Evolutionary conservation across 2,329 filamentous ascomycete species (phyloP).

Genomic region (Alternaria gaisen): DNA sequence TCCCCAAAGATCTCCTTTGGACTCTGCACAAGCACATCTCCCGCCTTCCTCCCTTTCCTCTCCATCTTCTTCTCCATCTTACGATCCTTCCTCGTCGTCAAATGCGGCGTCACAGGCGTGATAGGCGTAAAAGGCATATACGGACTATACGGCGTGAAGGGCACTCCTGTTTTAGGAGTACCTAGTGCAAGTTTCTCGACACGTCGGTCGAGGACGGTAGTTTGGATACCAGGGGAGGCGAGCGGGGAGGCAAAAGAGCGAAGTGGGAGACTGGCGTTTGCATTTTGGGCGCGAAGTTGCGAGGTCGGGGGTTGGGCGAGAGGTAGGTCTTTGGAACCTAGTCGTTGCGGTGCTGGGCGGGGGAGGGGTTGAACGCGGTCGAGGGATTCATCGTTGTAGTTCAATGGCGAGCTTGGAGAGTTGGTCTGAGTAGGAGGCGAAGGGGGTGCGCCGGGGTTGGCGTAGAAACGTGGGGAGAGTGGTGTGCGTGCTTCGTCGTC

Average conservation of each 20-base stretch:
- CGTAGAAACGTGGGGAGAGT: constrained; percentile 64
- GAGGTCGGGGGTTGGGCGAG: constrained; percentile 1
- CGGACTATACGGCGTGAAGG: constrained; percentile 77
- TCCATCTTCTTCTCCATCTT: constrained; percentile 72
- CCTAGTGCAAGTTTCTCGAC: constrained; percentile 40
- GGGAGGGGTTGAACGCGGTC: constrained; percentile 50
- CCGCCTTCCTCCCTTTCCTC: constrained; percentile 59
- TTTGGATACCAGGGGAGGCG: constrained; percentile 50
- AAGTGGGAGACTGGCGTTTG: constrained; percentile 44
- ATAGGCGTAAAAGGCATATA: constrained; percentile 82
- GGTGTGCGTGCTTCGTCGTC: constrained; percentile 61
- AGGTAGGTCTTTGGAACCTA: constrained; percentile 24
- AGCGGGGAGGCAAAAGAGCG: constrained; percentile 43
- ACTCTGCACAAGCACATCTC: constrained; percentile 49
- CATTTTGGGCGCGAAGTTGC: not conserved
- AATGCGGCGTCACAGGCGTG: constrained; percentile 77
- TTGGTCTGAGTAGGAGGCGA: constrained; percentile 56
- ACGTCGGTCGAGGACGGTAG: constrained; percentile 54
- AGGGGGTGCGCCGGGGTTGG: constrained; percentile 62
- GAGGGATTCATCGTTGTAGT: constrained; percentile 45
- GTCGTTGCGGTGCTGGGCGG: constrained; percentile 45
- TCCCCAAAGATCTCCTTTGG: constrained; percentile 52
- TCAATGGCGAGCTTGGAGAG: constrained; percentile 36
- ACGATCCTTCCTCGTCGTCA: constrained; percentile 75
- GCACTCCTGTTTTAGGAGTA: constrained; percentile 65